Conservation (phyloP, 352 stramenopile genomes). For the Chrysophaeum taylorii region DNA sequence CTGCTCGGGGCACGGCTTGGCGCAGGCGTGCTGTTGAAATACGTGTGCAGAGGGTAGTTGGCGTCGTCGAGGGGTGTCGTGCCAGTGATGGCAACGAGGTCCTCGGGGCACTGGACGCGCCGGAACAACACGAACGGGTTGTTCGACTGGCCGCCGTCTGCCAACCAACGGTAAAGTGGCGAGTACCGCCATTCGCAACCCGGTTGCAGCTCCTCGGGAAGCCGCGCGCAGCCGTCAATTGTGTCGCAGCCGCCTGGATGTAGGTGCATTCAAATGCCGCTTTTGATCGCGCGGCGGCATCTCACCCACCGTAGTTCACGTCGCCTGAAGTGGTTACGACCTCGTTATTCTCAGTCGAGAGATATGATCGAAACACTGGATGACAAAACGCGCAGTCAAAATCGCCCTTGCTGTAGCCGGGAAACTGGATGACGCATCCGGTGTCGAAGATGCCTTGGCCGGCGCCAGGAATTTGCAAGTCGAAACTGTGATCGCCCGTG, state of each 20-base stretch:
- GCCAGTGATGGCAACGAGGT: neutral
- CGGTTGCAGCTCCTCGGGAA: neutral
- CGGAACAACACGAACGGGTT: constrained; percentile 2
- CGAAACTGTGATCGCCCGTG: constrained; percentile 1
- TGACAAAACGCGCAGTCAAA: constrained; percentile 11
- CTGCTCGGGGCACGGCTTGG: too few relatives aligned
- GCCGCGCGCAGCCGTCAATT: neutral
- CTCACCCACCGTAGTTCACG: too few relatives aligned
- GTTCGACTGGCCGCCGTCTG: neutral
- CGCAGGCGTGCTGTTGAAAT: too few relatives aligned
- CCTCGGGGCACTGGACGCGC: neutral
- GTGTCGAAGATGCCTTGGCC: constrained; percentile 3
- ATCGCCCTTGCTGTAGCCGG: neutral
- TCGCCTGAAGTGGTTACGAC: too few relatives aligned
- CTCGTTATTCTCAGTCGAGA: too few relatives aligned
- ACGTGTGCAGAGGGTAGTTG: too few relatives aligned
- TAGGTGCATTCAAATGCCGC: too few relatives aligned
- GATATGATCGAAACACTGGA: too few relatives aligned
- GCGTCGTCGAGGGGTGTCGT: neutral
- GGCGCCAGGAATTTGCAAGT: constrained; percentile 3
- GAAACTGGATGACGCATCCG: neutral
- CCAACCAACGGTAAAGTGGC: too few relatives aligned
- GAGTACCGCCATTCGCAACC: constrained; percentile 4
- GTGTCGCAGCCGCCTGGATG: neutral
- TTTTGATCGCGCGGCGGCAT: too few relatives aligned